Evolutionary conservation across 2,329 filamentous ascomycete genomes (phyloP).

Genomic region (Fusarium heterosporum): DNA sequence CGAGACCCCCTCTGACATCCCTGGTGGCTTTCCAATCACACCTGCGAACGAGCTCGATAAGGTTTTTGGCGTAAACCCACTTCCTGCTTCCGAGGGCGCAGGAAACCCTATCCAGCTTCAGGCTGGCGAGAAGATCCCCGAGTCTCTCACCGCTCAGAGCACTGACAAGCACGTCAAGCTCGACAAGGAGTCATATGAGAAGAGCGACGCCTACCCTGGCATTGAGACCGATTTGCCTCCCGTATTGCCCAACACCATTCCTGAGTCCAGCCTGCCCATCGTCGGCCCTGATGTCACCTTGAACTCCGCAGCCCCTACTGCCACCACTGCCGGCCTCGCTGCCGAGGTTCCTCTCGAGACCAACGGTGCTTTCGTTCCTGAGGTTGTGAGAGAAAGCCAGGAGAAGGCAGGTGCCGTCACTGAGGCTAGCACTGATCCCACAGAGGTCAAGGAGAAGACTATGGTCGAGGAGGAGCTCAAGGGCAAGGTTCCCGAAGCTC

Average conservation of each 20-base stretch:
- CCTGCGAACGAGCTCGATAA: slow-evolving; percentile 66
- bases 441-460: slow-evolving; percentile 78
- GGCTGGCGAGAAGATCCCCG: slow-evolving; percentile 84
- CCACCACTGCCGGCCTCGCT: slow-evolving; percentile 77
- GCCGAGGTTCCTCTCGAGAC: slow-evolving; percentile 74
- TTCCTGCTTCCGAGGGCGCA: slow-evolving; percentile 70
- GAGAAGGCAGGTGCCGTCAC: slow-evolving; percentile 71
- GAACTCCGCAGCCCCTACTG: slow-evolving; percentile 63
- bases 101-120: slow-evolving; percentile 85
- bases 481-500: slow-evolving; percentile 71
- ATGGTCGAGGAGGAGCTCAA: slow-evolving; percentile 77
- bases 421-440: slow-evolving; percentile 74
- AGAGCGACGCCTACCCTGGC: slow-evolving; percentile 73
- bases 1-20: slow-evolving; percentile 53
- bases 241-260: slow-evolving; percentile 74
- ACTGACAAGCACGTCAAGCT: slow-evolving; percentile 78
- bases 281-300: slow-evolving; percentile 59
- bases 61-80: slow-evolving; percentile 68
- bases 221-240: slow-evolving; percentile 64
- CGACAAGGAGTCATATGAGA: slow-evolving; percentile 89
- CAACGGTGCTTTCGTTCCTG: slow-evolving; percentile 53
- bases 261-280: slow-evolving; percentile 84
- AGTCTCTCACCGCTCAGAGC: slow-evolving; percentile 74
- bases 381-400: slow-evolving; percentile 77
- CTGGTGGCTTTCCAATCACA: slow-evolving; percentile 72